A percentile compares a stretch with the other conserved stretches of the same genome.
These are phyloP conservation scores for Leucosporidium yakuticum DNA, from an alignment of 768 basidiomycete genomes.

Conservation along the genomic window DNA sequence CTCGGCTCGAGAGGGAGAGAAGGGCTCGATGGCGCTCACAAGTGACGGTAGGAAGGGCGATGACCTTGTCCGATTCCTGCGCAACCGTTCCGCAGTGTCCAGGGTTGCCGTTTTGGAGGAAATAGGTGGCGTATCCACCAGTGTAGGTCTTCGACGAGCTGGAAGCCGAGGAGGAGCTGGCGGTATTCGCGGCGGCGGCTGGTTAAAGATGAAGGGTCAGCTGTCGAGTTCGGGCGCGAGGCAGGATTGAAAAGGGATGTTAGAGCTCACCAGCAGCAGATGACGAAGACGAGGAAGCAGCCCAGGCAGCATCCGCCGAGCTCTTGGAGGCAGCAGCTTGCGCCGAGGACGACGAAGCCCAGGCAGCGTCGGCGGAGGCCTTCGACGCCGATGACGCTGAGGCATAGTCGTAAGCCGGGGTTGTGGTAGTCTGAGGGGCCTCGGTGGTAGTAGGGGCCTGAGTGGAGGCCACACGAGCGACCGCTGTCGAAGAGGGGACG, in stretches of 20 bases:
- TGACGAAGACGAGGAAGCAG: neutral
- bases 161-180: neutral
- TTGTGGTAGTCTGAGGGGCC: neutral
- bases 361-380: neutral
- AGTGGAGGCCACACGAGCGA: neutral
- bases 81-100: conserved; percentile 1
- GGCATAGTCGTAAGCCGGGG: no score
- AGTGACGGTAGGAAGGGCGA: conserved; percentile 8
- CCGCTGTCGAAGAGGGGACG: neutral
- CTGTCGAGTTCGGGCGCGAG: neutral
- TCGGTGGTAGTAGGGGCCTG: neutral
- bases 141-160: neutral
- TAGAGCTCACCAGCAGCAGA: neutral
- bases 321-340: neutral
- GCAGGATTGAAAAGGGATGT: neutral
- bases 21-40: neutral
- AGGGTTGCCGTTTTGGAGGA: conserved; percentile 3
- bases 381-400: neutral
- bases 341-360: neutral
- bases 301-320: neutral
- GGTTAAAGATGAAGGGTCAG: neutral
- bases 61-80: neutral
- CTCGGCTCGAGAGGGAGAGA: no score
- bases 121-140: neutral
- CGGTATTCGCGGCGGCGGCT: neutral